These are phyloP conservation scores for Sonneratia caseolaris DNA, from an alignment of 345 rosid species.

Conservation along the genomic window DNA sequence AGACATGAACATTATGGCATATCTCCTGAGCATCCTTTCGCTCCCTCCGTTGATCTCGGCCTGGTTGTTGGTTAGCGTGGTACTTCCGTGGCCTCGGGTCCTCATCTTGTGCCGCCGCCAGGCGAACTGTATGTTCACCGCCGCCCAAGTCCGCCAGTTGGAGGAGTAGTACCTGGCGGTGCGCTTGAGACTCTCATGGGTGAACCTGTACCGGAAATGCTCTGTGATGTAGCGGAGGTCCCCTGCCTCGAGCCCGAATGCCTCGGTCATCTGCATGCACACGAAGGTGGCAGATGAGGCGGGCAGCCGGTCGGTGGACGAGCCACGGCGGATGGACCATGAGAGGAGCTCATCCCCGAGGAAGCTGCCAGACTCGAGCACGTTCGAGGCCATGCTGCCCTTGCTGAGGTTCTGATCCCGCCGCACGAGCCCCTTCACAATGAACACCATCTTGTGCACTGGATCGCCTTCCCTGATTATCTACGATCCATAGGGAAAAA, in stretches of 20 bases:
- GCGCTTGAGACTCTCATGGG: constrained; percentile 33
- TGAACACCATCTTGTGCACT: constrained; percentile 42
- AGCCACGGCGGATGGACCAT: constrained; percentile 48
- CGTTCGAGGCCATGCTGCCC: constrained; percentile 34
- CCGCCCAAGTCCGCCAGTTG: constrained; percentile 63
- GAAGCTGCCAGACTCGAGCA: constrained; percentile 46
- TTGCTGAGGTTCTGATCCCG: constrained; percentile 43
- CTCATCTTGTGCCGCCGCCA: constrained; percentile 42
- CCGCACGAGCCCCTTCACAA: constrained; percentile 31
- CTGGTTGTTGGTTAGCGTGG: background rate
- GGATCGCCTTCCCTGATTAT: constrained; percentile 61
- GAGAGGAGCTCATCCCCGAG: constrained; percentile 55
- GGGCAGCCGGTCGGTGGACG: constrained; percentile 41
- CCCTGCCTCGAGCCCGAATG: constrained; percentile 36
- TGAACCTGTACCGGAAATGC: constrained; percentile 51
- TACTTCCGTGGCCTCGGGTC: constrained; percentile 18
- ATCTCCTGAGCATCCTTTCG: constrained; percentile 26
- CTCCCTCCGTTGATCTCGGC: constrained; percentile 15
- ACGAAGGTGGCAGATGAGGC: constrained; percentile 48
- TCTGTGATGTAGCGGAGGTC: constrained; percentile 41
- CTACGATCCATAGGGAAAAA: constrained; percentile 12
- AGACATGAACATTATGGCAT: constrained; percentile 59
- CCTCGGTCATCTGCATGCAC: constrained; percentile 37
- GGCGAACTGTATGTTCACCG: constrained; percentile 50
- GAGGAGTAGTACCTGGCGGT: constrained; percentile 51